phyloP scores from a whole-genome alignment of 768 basidiomycete species.

The Dendrothele bispora region DNA sequence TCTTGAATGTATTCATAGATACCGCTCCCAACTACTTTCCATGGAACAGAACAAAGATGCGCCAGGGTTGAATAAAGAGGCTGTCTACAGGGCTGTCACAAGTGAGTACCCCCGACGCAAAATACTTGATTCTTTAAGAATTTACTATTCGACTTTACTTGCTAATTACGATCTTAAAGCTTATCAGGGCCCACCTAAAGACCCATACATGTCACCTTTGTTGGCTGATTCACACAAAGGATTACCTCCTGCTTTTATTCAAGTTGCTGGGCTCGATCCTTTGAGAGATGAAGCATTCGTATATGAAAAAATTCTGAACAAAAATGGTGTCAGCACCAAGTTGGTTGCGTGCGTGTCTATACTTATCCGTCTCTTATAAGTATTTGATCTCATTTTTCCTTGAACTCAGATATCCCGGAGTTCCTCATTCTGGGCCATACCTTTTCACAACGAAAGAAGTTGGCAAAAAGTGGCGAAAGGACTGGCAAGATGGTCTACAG shows the following conservation, averaged over 20 bases:
- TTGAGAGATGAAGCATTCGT: constrained; percentile 26
- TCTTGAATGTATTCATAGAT: no score
- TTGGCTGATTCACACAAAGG: constrained; percentile 17
- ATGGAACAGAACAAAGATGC: constrained; percentile 19
- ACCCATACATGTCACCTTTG: constrained; percentile 17
- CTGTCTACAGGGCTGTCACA: constrained; percentile 4
- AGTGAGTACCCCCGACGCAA: no score
- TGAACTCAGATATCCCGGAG: constrained; percentile 22
- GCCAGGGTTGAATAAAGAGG: constrained; percentile 7
- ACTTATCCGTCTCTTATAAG: background rate
- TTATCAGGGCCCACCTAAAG: background rate
- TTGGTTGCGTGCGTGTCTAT: constrained; percentile 16
- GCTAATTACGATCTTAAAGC: background rate
- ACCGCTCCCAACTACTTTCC: constrained; percentile 18
- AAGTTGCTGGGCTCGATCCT: constrained; percentile 21
- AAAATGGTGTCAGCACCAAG: constrained; percentile 19
- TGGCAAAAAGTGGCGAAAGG: constrained; percentile 12
- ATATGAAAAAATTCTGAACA: constrained; percentile 21
- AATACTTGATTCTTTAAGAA: no score
- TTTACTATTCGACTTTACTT: background rate
- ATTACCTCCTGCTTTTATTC: constrained; percentile 22
- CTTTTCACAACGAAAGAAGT: constrained; percentile 9
- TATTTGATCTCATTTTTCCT: background rate
- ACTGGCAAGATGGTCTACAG: constrained; percentile 13
- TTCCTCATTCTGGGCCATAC: constrained; percentile 18